Base-by-base conservation (phyloP, 1,284 basidiomycete genomes). In the Ustilago curta region DNA sequence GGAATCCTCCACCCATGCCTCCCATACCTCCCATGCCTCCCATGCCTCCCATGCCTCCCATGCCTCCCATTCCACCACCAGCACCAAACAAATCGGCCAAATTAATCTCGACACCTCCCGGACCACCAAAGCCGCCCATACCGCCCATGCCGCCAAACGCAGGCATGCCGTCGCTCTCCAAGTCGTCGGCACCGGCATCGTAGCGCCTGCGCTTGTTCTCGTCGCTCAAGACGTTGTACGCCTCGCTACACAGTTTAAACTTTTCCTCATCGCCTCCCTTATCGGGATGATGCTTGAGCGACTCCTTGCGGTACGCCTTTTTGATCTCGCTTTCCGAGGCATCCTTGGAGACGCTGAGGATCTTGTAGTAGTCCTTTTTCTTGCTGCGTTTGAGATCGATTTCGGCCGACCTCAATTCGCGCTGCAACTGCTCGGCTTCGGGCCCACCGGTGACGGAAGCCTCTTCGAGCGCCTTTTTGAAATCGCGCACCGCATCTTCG, bases 301-400 rank as follows among this genome's bases (percentile, higher is more conserved):
- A 78, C 48, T 80, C 78, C 25, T 75, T 74, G 19, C 81, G 64
- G 54, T 82, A 83, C 1, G 81, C 81, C 50, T 90, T 91, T 86
- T 92, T 92, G 87, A 97, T 91, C 23, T 93, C 91, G 76, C 92
- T 91, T 18, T 95, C 94, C 8, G 86, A 86, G 23, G 95, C 95
- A 50, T 88, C 87, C 85, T 90, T 92, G 77, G 87, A 84, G 54
- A 97, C 85, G 69, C 91, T 92, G 25, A 97, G 88, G 1, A 90
- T 87, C 79, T 91, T 90, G 89, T 95, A 95, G 86, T 94, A 94
- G 87, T 84, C 82, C 63, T 82, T 80, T 66, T 82, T 75, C 62
- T 83, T 82, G 74, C 77, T 80, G 5, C 82, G 59, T 59, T 84
- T 84, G 8, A 81, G 64, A 43, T 83, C 80, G 35, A 83, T 71